Base-by-base conservation (phyloP, 805 yeast genomes). In the Ogataea neopini region DNA sequence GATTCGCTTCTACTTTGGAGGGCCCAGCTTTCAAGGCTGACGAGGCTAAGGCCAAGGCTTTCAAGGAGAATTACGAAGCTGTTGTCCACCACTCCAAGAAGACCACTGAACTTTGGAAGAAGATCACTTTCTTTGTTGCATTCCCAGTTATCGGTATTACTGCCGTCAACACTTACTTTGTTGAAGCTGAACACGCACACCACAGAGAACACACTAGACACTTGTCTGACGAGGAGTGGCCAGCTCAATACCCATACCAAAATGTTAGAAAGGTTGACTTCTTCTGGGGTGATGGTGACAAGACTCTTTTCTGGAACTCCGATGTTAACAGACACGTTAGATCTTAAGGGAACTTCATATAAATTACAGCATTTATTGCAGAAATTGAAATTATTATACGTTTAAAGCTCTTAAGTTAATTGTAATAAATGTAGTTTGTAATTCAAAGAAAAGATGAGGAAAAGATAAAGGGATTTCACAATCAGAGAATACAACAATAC, bases 251-350 rank as follows among this genome's bases (percentile, higher is more conserved):
- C 76, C 91, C 84, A 62, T 94, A 81, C 82, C 91, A 86, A 79
- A 94, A 94, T 80, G 70, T 90, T 61, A 88, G 98, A 82, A 68
- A 70, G 67, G 84, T 82, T 70, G 84, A 86, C 68, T 92, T 81
- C 81, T 92, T 90, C 85, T 94, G 98, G 98, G 99, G 99, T 67
- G 92, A 94, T 68, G 98, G 99, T 69, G 96, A 91, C 79, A 84
- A 88, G 81, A 89, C 98, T 54, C 75, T 86, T 67, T 94, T 94
- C 86, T 94, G 99, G 99, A 89, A 89, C 78, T 78, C 88, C 44
- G 86, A 81, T 63, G 80, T 87, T 67, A 92, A 92, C 87, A 88
- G 96, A 80, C 88, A 88, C 77, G 72, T 86, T 63, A 75, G 45
- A 43, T 47, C 56, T 6, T 49, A 53, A 34, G 18, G 70, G 59